Base-by-base conservation (phyloP, 2,329 filamentous ascomycete species). In the Ilyonectria destructans region DNA sequence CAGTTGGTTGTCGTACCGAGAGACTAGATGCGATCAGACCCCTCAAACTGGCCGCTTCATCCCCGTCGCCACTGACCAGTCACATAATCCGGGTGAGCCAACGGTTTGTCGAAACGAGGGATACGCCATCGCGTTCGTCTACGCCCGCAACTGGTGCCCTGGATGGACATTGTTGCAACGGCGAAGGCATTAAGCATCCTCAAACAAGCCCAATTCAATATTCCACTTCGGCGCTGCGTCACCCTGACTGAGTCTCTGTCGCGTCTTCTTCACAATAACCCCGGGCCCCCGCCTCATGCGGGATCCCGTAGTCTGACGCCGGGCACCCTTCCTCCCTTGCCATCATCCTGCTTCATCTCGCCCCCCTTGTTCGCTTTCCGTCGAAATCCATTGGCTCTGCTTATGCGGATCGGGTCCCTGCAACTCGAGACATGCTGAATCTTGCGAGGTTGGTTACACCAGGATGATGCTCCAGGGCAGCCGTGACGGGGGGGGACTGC, bases 151-250 rank as follows among this genome's bases (percentile, higher is more conserved):
- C 21, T 65, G 51, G n/a, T 40, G 37, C 12, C 23, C 21, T 37
- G 40, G n/a, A 6, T 35, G 51, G 13, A 46, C 35, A 37, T 29
- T 4, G 17, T 26, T n/a, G 26, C 23, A n/a, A 40, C 45, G 31
- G 15, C 54, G 43, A 54, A 35, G 29, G 21, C 23, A 49, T 33
- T 6, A 52, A 35, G 23, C 33, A 48, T 62, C 4, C 48, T 37
- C 46, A 45, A 37, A 37, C 52, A 65, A 55, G 37, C 15, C 56
- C 58, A 37, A 37, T 58, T 57, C 54, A 56, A 64, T 49, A 72
- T 68, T 48, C 68, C 65, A 71, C 45, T 54, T 68, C 58, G 49
- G 46, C 23, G 56, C 57, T 67, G 68, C 58, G 71, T 62, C 64
- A 66, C 67, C 43, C 58, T 51, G 54, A 37, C 62, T 54, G 54